Evolutionary conservation across 306 rosid species (phyloP), one percentile per base, ranked within the genome.

Genomic region (Ceratonia siliqua): DNA sequence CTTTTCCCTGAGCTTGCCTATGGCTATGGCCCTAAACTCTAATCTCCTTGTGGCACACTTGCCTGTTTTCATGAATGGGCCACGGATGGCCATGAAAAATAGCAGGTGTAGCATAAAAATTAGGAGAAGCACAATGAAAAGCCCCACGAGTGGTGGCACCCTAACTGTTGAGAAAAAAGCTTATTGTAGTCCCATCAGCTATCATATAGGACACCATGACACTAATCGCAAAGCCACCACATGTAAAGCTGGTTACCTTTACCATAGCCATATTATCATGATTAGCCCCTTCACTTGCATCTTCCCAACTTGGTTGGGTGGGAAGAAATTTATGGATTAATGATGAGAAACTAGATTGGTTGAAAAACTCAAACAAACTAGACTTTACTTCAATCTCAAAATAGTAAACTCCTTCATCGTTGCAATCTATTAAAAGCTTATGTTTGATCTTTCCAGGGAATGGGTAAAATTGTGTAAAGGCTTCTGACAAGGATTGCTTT

Each of bases 401-500:
- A 30, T 39, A 78, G 35, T 24, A 20, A 36, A 56, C 68, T 1
- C 76, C 77, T 12, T 58, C 56, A 25, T 78, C 76, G 61, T 58
- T 68, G 25, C 82, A 78, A 52, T 70, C 82, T 2, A 78, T 48
- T 25, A 65, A 59, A 18, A 59, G 55, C 18, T 21, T n/a, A 28
- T 69, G 64, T 69, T 28, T 78, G 10, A 78, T 39, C 20, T 25
- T 78, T 13, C 82, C 77, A 1, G 82, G 77, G 8, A 70, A 54
- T 3, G 82, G 85, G 82, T 81, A 72, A 72, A 81, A 81, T 2
- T 10, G 72, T 12, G 75, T 76, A n/a, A 81, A 50, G 4, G 73
- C 62, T 63, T 76, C 27, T 28, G 85, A 76, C 17, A 82, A 35
- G 13, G 82, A 76, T 49, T 76, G 38, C 75, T 15, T 70, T 2